These are phyloP conservation scores for Pseudocercospora eumusae DNA, from an alignment of 2,329 filamentous ascomycete species.

Conservation along the genomic window DNA sequence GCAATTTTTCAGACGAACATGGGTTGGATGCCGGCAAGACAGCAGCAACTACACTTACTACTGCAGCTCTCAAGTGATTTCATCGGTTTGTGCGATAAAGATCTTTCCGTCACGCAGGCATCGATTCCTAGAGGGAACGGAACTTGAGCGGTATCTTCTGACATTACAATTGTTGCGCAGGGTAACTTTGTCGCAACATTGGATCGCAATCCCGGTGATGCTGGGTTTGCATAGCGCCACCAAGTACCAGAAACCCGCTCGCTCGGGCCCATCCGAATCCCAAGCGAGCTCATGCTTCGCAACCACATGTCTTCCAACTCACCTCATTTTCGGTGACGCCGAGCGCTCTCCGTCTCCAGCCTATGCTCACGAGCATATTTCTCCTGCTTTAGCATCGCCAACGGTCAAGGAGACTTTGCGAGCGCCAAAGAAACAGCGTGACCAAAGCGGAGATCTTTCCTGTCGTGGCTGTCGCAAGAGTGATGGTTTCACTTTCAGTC, in stretches of 20 bases:
- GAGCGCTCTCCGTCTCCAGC: neutral
- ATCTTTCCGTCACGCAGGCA: neutral
- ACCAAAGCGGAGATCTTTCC: neutral
- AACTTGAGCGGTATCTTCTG: neutral
- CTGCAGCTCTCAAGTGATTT: neutral
- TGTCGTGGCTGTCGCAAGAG: neutral
- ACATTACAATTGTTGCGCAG: neutral
- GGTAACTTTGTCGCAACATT: neutral
- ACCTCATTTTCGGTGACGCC: neutral
- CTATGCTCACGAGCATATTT: neutral
- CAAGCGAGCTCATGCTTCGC: neutral
- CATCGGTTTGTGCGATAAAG: neutral
- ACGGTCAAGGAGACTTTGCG: conserved; percentile 2
- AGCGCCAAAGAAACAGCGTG: neutral
- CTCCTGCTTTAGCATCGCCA: neutral
- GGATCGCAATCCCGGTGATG: neutral
- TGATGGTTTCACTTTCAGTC: conserved; percentile 2
- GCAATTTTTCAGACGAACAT: neutral
- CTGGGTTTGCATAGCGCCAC: neutral
- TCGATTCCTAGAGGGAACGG: neutral
- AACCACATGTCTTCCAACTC: conserved; percentile 1
- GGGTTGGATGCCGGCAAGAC: neutral
- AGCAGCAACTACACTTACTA: neutral
- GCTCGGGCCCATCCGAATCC: neutral
- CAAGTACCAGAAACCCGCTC: neutral